Evolutionary conservation across 2,329 filamentous ascomycete species (phyloP).

Genomic region (Fusarium haematococcum): DNA sequence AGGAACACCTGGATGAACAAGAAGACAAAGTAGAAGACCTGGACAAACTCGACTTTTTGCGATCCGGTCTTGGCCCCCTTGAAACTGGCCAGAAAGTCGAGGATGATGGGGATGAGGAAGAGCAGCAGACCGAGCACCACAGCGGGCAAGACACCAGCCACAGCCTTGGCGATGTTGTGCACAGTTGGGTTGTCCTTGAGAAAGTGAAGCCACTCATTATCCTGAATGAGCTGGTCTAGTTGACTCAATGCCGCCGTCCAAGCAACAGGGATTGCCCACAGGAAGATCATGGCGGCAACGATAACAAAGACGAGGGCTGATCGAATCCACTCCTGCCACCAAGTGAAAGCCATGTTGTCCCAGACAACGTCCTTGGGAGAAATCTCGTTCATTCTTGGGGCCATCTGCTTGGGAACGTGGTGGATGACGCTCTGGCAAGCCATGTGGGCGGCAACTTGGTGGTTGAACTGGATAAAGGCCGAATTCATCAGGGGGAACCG

Average conservation of each 20-base stretch:
- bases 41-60: constrained; percentile 83
- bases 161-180: constrained; percentile 69
- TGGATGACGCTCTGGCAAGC: constrained; percentile 93
- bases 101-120: constrained; percentile 82
- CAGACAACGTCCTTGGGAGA: constrained; percentile 93
- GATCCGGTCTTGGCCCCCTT: constrained; percentile 88
- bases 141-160: constrained; percentile 90
- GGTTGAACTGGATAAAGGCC: constrained; percentile 98
- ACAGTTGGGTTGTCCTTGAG: constrained; percentile 70
- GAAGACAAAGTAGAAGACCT: constrained; percentile 93
- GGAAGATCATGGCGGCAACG: constrained; percentile 80
- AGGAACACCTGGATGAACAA: constrained; percentile 96
- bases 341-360: constrained; percentile 96
- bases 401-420: constrained; percentile 93
- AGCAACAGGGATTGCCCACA: constrained; percentile 92
- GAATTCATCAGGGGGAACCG: constrained; percentile 94
- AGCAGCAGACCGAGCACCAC: constrained; percentile 81
- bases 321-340: constrained; percentile 90
- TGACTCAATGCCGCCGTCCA: constrained; percentile 88
- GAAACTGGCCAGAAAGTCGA: constrained; percentile 77
- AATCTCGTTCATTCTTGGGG: constrained; percentile 91
- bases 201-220: constrained; percentile 77
- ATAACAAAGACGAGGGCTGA: constrained; percentile 72
- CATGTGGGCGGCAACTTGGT: constrained; percentile 98
- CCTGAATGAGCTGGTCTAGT: constrained; percentile 74